Conservation (phyloP, 179 eudicot species). For the Actinidia polygama region DNA sequence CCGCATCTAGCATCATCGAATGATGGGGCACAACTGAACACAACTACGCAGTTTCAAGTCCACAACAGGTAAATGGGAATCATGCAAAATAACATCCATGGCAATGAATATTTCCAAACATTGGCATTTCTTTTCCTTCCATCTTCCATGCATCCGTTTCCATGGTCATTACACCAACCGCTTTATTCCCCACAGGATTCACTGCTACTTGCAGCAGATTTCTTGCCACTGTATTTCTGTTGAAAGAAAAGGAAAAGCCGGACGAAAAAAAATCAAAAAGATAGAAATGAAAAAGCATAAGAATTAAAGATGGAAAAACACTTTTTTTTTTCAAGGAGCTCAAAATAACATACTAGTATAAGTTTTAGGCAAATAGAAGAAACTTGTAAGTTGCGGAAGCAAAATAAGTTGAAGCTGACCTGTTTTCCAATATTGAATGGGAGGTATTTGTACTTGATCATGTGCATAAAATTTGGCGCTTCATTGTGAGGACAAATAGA, state of each 20-base stretch:
- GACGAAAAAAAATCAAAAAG: not conserved
- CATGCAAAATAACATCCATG: not conserved
- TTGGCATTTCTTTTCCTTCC: not conserved
- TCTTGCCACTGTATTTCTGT: slow-evolving; percentile 43
- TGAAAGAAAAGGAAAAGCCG: not conserved
- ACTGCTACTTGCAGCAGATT: slow-evolving; percentile 29
- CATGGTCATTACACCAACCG: not conserved
- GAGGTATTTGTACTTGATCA: slow-evolving; percentile 72
- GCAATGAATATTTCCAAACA: not conserved
- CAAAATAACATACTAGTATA: not conserved
- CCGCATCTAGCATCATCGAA: not conserved
- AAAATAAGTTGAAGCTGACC: slow-evolving; percentile 47
- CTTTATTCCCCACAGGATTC: slow-evolving; percentile 33
- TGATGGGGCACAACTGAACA: not conserved
- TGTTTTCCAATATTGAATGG: slow-evolving; percentile 77
- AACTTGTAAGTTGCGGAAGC: too few relatives aligned
- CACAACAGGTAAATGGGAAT: not conserved
- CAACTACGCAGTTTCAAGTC: not conserved
- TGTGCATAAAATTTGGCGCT: slow-evolving; percentile 76
- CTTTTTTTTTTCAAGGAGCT: not conserved
- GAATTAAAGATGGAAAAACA: not conserved
- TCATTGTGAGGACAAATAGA: slow-evolving; percentile 72
- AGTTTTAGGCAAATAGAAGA: not conserved
- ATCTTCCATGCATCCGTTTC: not conserved
- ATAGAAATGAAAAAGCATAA: not conserved